Conservation (phyloP, 345 rosid genomes). For the Lumnitzera racemosa region DNA sequence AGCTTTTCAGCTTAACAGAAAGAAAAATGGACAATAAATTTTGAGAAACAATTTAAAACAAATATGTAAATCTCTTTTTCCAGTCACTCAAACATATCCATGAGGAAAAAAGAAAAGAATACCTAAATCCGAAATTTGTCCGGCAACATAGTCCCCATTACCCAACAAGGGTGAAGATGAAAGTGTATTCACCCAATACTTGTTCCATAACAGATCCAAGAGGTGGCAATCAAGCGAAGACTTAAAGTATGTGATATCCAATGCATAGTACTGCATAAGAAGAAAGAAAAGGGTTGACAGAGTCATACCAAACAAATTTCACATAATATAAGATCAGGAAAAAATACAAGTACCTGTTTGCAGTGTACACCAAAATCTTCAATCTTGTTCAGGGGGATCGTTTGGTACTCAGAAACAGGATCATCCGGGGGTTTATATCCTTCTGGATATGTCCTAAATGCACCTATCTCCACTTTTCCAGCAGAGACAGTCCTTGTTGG, state of each 20-base stretch:
- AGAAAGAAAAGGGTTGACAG: constrained; percentile 4
- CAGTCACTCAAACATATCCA: background rate
- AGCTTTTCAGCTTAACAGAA: constrained; percentile 80
- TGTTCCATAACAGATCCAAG: constrained; percentile 94
- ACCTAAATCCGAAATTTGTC: constrained; percentile 98
- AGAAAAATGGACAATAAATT: constrained; percentile 1
- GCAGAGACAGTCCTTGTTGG: constrained; percentile 99
- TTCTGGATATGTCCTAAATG: constrained; percentile 95
- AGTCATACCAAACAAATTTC: background rate
- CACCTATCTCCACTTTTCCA: constrained; percentile 99
- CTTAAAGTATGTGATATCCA: constrained; percentile 95
- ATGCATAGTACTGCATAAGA: constrained; percentile 68
- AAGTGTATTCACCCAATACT: constrained; percentile 95
- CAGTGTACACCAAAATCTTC: constrained; percentile 95
- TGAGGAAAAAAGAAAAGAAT: constrained; percentile 8
- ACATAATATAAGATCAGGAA: background rate
- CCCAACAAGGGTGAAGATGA: constrained; percentile 98
- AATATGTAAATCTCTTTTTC: background rate
- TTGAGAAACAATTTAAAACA: background rate
- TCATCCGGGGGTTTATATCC: constrained; percentile 81
- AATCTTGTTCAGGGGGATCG: constrained; percentile 88
- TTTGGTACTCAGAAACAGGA: constrained; percentile 87
- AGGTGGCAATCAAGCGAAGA: constrained; percentile 95
- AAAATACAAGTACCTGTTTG: constrained; percentile 81
- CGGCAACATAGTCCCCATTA: constrained; percentile 97